Conservation (phyloP, 805 yeast genomes). For the Candida piceae region DNA sequence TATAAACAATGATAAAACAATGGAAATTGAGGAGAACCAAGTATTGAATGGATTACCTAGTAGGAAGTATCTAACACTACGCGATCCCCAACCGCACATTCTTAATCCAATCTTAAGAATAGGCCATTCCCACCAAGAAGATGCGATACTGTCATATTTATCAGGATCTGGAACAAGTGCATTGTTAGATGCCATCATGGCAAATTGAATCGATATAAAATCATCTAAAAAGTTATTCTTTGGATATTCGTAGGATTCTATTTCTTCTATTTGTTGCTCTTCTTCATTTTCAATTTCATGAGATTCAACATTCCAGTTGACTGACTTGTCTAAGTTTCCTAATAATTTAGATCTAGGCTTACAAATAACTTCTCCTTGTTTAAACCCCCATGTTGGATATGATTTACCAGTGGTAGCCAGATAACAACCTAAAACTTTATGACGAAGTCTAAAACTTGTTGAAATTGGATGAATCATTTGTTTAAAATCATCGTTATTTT, state of each 20-base stretch:
- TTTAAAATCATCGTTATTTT: constrained; percentile 35
- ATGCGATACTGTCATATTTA: constrained; percentile 65
- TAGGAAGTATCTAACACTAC: constrained; percentile 54
- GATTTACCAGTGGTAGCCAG: constrained; percentile 75
- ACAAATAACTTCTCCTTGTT: constrained; percentile 88
- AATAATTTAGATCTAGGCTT: constrained; percentile 35
- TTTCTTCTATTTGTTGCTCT: constrained; percentile 32
- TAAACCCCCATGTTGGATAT: constrained; percentile 96
- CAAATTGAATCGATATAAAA: constrained; percentile 65
- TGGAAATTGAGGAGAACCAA: constrained; percentile 55
- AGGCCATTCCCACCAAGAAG: constrained; percentile 86
- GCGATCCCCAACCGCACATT: constrained; percentile 68
- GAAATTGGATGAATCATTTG: constrained; percentile 70
- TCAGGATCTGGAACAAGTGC: constrained; percentile 76
- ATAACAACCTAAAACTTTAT: constrained; percentile 70
- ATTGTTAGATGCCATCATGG: constrained; percentile 81
- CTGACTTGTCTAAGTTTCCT: constrained; percentile 43
- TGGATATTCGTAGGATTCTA: constrained; percentile 35
- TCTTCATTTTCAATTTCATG: constrained; percentile 49
- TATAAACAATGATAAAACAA: constrained; percentile 38
- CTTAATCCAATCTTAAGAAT: constrained; percentile 61
- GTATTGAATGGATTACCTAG: constrained; percentile 61
- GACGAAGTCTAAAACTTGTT: constrained; percentile 72
- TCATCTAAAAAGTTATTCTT: constrained; percentile 57
- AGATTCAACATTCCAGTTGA: constrained; percentile 81